Evolutionary conservation across 441 rosid species (phyloP).

Genomic region (Breynia disticha): DNA sequence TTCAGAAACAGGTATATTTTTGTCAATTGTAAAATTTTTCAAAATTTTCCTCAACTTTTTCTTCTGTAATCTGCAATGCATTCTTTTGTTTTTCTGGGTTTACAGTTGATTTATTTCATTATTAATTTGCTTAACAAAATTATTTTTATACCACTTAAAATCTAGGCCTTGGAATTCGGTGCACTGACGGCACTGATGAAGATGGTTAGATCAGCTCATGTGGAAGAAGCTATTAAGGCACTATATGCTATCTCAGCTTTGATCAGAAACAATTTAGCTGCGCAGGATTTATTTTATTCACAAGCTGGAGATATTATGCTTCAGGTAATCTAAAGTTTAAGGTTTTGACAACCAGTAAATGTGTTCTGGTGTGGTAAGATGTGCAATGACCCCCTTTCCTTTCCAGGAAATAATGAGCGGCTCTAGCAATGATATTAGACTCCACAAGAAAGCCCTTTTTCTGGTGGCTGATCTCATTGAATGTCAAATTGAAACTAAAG

Average conservation of each 20-base stretch:
- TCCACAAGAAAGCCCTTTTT: constrained; percentile 64
- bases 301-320: constrained; percentile 73
- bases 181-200: constrained; percentile 48
- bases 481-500: constrained; percentile 40
- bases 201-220: constrained; percentile 53
- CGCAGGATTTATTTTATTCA: constrained; percentile 61
- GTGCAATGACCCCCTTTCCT: not conserved
- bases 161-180: constrained; percentile 67
- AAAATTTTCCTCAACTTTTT: not conserved
- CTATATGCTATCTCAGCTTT: constrained; percentile 77
- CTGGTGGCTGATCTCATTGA: constrained; percentile 71
- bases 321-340: constrained; percentile 40
- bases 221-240: constrained; percentile 83
- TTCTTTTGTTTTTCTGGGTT: too few relatives aligned
- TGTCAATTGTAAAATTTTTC: not conserved
- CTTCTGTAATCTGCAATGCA: too few relatives aligned
- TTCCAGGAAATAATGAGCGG: constrained; percentile 58
- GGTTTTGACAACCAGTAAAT: not conserved
- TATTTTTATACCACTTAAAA: not conserved
- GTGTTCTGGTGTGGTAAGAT: not conserved
- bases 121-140: not conserved
- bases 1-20: constrained; percentile 59
- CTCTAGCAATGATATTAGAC: constrained; percentile 48
- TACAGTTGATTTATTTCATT: not conserved
- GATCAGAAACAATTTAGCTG: constrained; percentile 59